Percentiles rank a stretch among this genome's conserved stretches.
Conservation (phyloP, 805 yeast genomes). For the Candida succiphila region DNA sequence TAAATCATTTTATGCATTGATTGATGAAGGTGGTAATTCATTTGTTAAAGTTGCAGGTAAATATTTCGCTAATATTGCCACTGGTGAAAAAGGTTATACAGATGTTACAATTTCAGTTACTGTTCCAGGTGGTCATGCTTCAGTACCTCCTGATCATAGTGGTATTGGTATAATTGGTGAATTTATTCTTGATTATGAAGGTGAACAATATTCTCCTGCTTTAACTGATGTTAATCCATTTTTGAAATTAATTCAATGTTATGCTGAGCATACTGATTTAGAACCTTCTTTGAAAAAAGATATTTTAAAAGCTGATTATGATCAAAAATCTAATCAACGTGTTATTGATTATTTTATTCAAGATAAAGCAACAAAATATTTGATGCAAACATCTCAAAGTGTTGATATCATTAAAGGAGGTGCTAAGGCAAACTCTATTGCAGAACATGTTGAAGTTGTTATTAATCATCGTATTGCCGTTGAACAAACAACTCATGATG, state of each 20-base stretch:
- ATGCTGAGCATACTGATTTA: slow-evolving; percentile 37
- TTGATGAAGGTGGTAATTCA: slow-evolving; percentile 44
- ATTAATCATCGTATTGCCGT: slow-evolving; percentile 38
- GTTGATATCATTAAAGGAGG: slow-evolving; percentile 38
- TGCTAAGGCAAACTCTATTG: slow-evolving; percentile 39
- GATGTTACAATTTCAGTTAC: slow-evolving; percentile 36
- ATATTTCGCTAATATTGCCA: slow-evolving; percentile 33
- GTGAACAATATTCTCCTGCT: slow-evolving; percentile 37
- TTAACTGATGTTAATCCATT: slow-evolving; percentile 51
- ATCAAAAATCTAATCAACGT: slow-evolving; percentile 22
- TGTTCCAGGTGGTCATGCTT: slow-evolving; percentile 52
- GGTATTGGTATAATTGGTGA: slow-evolving; percentile 66
- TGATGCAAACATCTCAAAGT: slow-evolving; percentile 49
- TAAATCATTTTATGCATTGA: slow-evolving; percentile 47
- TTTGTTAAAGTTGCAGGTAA: slow-evolving; percentile 22
- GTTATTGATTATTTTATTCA: slow-evolving; percentile 12
- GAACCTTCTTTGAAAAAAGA: slow-evolving; percentile 19
- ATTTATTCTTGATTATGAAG: slow-evolving; percentile 45
- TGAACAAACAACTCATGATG: slow-evolving; percentile 27
- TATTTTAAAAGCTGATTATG: slow-evolving; percentile 27
- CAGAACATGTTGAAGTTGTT: slow-evolving; percentile 33
- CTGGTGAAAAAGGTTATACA: slow-evolving; percentile 34
- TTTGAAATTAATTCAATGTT: slow-evolving; percentile 46
- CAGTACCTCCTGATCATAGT: slow-evolving; percentile 60
- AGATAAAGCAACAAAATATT: slow-evolving; percentile 17